A percentile compares a stretch with the other conserved stretches of the same genome.
phyloP scores from a whole-genome alignment of 169 alveolate species.

The Theileria orientalis region DNA sequence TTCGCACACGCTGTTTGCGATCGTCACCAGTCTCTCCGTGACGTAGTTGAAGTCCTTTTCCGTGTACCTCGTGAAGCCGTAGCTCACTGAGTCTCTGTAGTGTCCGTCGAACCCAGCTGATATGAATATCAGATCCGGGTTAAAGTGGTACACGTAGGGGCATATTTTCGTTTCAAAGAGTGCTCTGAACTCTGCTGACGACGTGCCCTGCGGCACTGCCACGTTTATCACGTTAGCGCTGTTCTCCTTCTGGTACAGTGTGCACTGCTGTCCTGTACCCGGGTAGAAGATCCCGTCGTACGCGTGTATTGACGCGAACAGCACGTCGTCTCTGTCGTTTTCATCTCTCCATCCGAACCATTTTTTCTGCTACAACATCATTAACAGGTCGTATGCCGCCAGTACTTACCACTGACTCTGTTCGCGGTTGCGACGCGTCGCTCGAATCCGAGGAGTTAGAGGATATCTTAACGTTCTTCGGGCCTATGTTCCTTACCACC shows the following conservation, averaged over 20 bases:
- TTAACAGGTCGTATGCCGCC: not conserved
- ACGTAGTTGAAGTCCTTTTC: constrained; percentile 94
- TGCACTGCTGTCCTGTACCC: constrained; percentile 85
- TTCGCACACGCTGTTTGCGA: constrained; percentile 89
- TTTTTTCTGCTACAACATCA: constrained; percentile 11
- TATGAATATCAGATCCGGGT: constrained; percentile 90
- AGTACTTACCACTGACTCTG: not conserved
- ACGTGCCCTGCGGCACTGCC: constrained; percentile 80
- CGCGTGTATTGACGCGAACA: constrained; percentile 92
- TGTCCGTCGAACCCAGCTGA: constrained; percentile 99
- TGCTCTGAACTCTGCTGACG: constrained; percentile 74
- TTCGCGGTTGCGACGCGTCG: not conserved
- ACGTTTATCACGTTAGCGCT: constrained; percentile 82
- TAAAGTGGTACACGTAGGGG: constrained; percentile 88
- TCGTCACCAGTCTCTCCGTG: constrained; percentile 89
- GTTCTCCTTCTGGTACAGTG: constrained; percentile 32
- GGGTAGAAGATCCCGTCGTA: constrained; percentile 93
- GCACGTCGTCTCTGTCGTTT: constrained; percentile 85
- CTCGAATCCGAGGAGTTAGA: not conserved
- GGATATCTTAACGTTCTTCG: constrained; percentile 53
- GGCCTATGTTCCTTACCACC: constrained; percentile 84
- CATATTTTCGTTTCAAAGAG: constrained; percentile 81
- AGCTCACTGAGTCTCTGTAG: constrained; percentile 88
- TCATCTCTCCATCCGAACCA: constrained; percentile 86
- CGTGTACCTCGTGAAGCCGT: constrained; percentile 83